Percentiles rank a stretch among this genome's conserved stretches.
phyloP scores from a whole-genome alignment of 129 eudicot species.

The Flaveria linearis region DNA sequence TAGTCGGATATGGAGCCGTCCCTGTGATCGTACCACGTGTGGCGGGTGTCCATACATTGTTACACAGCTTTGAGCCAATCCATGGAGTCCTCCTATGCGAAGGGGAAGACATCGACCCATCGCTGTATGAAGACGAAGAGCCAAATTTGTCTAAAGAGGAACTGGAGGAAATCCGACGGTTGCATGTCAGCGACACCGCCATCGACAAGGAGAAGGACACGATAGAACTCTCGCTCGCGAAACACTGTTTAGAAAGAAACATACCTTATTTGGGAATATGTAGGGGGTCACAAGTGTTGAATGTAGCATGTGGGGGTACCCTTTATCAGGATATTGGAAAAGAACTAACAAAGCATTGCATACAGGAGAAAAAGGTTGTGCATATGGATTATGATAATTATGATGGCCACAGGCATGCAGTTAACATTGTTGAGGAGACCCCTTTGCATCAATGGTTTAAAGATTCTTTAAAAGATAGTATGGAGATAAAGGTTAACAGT shows the following conservation, averaged over 20 bases:
- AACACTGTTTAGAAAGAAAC: slow-evolving; percentile 83
- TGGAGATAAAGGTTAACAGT: slow-evolving; percentile 76
- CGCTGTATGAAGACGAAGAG: slow-evolving; percentile 54
- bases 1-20: slow-evolving; percentile 88
- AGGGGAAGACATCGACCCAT: slow-evolving; percentile 96
- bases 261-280: slow-evolving; percentile 90
- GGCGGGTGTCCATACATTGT: slow-evolving; percentile 64
- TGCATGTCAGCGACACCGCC: slow-evolving; percentile 78
- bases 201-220: slow-evolving; percentile 90
- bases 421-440: slow-evolving; percentile 58
- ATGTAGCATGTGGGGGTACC: slow-evolving; percentile 94
- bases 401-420: slow-evolving; percentile 84
- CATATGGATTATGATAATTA: slow-evolving; percentile 87
- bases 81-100: slow-evolving; percentile 97
- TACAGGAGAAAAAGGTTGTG: slow-evolving; percentile 43
- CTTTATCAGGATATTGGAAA: slow-evolving; percentile 81
- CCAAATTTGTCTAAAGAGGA: slow-evolving; percentile 56
- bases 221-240: slow-evolving; percentile 73
- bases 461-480: slow-evolving; percentile 55
- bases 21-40: slow-evolving; percentile 93
- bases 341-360: slow-evolving; percentile 42
- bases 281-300: slow-evolving; percentile 85
- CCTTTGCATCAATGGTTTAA: slow-evolving; percentile 82
- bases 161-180: slow-evolving; percentile 57
- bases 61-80: slow-evolving; percentile 91